A percentile compares a stretch with the other conserved stretches of the same genome.
Evolutionary conservation across 345 rosid species (phyloP).

Genomic region (Heritiera fomes): DNA sequence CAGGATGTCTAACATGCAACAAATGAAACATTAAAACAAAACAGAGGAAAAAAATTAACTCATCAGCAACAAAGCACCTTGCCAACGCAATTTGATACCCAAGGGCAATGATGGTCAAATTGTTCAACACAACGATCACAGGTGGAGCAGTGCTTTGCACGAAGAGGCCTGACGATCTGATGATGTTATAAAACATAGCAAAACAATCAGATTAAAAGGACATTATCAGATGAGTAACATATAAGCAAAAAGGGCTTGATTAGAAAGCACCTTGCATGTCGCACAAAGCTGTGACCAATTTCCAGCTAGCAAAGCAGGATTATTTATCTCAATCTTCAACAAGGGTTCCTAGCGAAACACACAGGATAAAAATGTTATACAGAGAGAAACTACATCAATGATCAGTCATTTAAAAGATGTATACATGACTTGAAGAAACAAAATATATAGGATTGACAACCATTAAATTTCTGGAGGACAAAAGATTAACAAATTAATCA

Average conservation of each 20-base stretch:
- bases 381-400: conserved; percentile 2
- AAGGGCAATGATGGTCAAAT: conserved; percentile 99
- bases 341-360: conserved; percentile 45
- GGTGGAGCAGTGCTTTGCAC: conserved; percentile 96
- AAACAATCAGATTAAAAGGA: conserved; percentile 18
- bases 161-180: conserved; percentile 95
- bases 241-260: conserved; percentile 15
- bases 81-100: conserved; percentile 98
- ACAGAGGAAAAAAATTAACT: neutral
- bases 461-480: neutral
- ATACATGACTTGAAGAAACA: neutral
- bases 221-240: neutral
- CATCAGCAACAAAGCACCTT: conserved; percentile 56
- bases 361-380: neutral
- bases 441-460: neutral
- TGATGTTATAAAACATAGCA: conserved; percentile 24
- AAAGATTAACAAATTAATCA: neutral
- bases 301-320: conserved; percentile 92
- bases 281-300: conserved; percentile 99
- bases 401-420: neutral
- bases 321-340: conserved; percentile 84
- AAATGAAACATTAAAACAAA: neutral
- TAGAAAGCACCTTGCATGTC: conserved; percentile 81
- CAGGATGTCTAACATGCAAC: conserved; percentile 2
- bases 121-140: conserved; percentile 97